Percentiles rank a stretch among this genome's conserved stretches.
Conservation (phyloP, 1,139 yeast species). For the Lodderomyces margitis region DNA sequence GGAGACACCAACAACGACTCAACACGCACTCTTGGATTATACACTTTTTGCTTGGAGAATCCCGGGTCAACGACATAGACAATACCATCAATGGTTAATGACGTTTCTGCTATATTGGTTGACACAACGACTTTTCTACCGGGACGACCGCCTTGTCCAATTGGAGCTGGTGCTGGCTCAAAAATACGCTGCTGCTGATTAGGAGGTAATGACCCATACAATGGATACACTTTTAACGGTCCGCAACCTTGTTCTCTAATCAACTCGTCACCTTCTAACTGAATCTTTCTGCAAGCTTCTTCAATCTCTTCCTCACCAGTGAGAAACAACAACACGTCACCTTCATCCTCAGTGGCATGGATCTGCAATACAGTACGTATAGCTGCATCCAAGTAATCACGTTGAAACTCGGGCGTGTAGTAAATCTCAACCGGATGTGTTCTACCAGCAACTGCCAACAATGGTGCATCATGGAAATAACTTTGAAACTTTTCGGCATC, state of each 20-base stretch:
- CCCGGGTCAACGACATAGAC: constrained; percentile 98
- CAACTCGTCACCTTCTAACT: constrained; percentile 84
- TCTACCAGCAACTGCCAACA: constrained; percentile 96
- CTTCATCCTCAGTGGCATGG: constrained; percentile 94
- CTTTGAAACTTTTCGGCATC: constrained; percentile 95
- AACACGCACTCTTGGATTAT: constrained; percentile 93
- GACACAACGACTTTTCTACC: constrained; percentile 92
- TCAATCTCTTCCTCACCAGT: constrained; percentile 99
- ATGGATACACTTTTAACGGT: constrained; percentile 83
- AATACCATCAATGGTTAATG: constrained; percentile 95
- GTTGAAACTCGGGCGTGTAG: constrained; percentile 94
- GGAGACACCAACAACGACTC: constrained; percentile 94
- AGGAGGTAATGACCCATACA: constrained; percentile 95
- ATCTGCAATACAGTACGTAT: constrained; percentile 92
- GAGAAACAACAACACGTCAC: constrained; percentile 83
- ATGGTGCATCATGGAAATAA: constrained; percentile 88
- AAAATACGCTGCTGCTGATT: constrained; percentile 91
- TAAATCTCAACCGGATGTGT: constrained; percentile 96
- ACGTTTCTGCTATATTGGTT: constrained; percentile 98
- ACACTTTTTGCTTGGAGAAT: constrained; percentile 92
- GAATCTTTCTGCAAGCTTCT: constrained; percentile 88
- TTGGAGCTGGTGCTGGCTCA: constrained; percentile 74
- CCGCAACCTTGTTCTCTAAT: constrained; percentile 88
- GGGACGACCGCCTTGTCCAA: constrained; percentile 68
- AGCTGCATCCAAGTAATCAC: constrained; percentile 92